Evolutionary conservation across 108 stramenopile species (phyloP), one percentile per base, ranked within the genome.

Genomic region (Pseudonitzschia multiseries): DNA sequence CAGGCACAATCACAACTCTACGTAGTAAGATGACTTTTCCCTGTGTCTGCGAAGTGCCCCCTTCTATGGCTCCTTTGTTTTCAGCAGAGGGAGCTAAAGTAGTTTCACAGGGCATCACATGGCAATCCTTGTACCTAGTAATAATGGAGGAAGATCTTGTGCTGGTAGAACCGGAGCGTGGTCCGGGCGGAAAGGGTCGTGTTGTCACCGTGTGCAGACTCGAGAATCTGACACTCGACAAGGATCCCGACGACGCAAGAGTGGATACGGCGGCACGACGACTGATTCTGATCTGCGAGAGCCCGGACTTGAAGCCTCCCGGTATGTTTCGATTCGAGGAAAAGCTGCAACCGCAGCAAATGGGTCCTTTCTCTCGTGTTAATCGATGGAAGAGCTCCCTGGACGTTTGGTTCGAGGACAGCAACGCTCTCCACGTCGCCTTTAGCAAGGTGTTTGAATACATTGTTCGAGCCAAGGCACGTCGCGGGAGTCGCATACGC

Each of bases 331-430:
- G 81, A 40, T 82, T 79, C 14, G 78, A 81, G 32, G 78, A 86
- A 20, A 62, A 72, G 32, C 63, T 78, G 17, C 69, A 74, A 52
- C 44, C 44, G 4, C 57, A 77, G 46, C 41, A 75, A 15, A 50
- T 65, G 42, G 78, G 78, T 17, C 68, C 62, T 8, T 67, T 74
- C 12, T 43, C 26, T 32, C 44, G 66, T 27, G 8, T 48, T 17
- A 42, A 62, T 21, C 42, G 46, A n/a, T 74, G 61, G 65, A 50
- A 52, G 27, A 90, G 87, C 69, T 63, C 83, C n/a, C 65, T 92
- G 69, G 91, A 92, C 70, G 70, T 95, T 44, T 95, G 94, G 94
- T 95, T 92, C 69, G 94, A 95, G 77, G 86, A 95, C 80, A 59
- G 80, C 27, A 81, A 82, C 68, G 83, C 88, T 17, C 83, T 82